Evolutionary conservation across 495 filamentous ascomycete genomes (phyloP).

Genomic region (Penicillium silybi): DNA sequence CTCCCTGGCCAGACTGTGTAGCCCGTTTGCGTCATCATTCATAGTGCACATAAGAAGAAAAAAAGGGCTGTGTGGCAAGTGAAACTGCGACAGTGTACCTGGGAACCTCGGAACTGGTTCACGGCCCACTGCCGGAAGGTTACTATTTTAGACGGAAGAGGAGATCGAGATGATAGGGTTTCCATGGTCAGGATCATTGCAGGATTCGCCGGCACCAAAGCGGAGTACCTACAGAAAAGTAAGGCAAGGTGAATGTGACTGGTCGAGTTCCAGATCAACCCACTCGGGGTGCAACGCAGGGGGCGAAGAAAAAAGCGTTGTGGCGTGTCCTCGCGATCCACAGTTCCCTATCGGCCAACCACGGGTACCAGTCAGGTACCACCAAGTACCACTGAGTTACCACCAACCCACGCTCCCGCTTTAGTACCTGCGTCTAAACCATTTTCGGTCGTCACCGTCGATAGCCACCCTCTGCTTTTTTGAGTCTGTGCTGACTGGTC

Average conservation of each 20-base stretch:
- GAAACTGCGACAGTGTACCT: not conserved
- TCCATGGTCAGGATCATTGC: not conserved
- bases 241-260: not conserved
- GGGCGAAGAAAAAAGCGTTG: not conserved
- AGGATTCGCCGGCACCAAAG: not conserved
- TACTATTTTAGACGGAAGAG: not conserved
- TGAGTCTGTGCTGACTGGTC: not conserved
- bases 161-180: not conserved
- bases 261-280: not conserved
- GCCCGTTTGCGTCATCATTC: not conserved
- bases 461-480: not conserved
- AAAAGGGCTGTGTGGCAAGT: not conserved
- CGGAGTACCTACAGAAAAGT: not conserved
- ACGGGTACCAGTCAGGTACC: not conserved
- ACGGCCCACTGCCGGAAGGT: not conserved
- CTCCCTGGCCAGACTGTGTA: not conserved
- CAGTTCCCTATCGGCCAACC: not conserved
- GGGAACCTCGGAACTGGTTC: not conserved
- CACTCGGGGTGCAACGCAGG: not conserved
- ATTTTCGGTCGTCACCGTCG: not conserved
- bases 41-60: not conserved
- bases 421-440: slow-evolving; percentile 18
- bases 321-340: not conserved
- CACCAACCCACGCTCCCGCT: not conserved
- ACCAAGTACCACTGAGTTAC: not conserved